Evolutionary conservation across 1,284 basidiomycete genomes (phyloP), one percentile per base, ranked within the genome.

Genomic region (Erythrobasidium hasegawianum): DNA sequence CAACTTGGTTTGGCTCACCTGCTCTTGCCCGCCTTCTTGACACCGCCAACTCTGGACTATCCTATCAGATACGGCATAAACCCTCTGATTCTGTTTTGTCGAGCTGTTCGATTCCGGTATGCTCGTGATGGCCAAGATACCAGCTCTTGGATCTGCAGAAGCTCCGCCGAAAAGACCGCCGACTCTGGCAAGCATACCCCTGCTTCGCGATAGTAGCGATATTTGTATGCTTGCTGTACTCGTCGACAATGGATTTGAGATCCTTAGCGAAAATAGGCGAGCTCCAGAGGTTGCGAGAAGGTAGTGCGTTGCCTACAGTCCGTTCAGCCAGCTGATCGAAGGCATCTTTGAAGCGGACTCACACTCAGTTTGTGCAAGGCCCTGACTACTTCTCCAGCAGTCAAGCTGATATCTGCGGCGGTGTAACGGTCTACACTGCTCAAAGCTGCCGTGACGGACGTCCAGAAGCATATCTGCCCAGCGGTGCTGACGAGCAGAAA

Each of bases 381-480:
- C 22, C 77, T 75, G 1, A 77, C 76, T 55, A 73, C 72, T 57
- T 79, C 80, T 24, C 71, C 74, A 14, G 73, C 70, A 7, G 59
- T 65, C 2, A 79, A 62, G 1, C 74, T 68, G 1, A 76, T 57
- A 71, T 68, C 27, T 73, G 75, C 59, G 68, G 55, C 27, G 16
- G 67, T 68, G 57, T 57, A 74, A 2, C 68, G 64, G 54, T 71
- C 69, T 1, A 71, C 73, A n/a, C 72, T 76, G 16, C 76, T 73
- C 26, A 81, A 74, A 0, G 78, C 78, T 24, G 76, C 66, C 33
- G 74, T 76, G 71, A 79, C 74, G 40, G 71, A 75, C 55, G 79
- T 77, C 80, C 80, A 81, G 55, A 77, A 77, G 1, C 77, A 71
- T 22, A 79, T 65, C 40, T 77, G 75, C 24, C 80, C 80, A 2